phyloP scores from a whole-genome alignment of 106 monocot species.

The Allium sativum region DNA sequence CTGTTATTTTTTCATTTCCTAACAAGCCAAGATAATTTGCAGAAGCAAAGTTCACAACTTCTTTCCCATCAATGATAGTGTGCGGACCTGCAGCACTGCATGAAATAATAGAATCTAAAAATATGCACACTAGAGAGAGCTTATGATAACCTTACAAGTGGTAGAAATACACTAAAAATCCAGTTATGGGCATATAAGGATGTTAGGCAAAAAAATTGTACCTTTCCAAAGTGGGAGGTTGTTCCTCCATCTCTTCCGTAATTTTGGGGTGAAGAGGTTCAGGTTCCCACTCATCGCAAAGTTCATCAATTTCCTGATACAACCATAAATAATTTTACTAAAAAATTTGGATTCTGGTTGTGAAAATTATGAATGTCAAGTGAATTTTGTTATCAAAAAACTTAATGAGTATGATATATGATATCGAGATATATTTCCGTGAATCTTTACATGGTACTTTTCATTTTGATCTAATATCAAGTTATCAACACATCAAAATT shows the following conservation, averaged over 20 bases:
- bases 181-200: not conserved
- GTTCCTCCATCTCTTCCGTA: conserved; percentile 39
- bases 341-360: too few relatives aligned
- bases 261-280: conserved; percentile 76
- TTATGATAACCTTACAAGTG: too few relatives aligned
- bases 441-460: too few relatives aligned
- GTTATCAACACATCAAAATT: too few relatives aligned
- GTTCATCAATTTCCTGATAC: conserved; percentile 76
- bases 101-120: not conserved
- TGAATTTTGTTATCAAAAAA: too few relatives aligned
- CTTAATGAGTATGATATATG: too few relatives aligned
- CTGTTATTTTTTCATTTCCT: conserved; percentile 82
- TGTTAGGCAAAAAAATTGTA: conserved; percentile 1
- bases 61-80: conserved; percentile 73
- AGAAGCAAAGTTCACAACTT: conserved; percentile 93
- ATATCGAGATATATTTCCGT: too few relatives aligned
- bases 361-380: too few relatives aligned
- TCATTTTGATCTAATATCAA: too few relatives aligned
- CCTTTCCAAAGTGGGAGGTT: conserved; percentile 62
- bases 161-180: too few relatives aligned
- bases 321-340: too few relatives aligned
- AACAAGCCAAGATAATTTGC: conserved; percentile 97
- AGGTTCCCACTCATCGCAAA: conserved; percentile 80
- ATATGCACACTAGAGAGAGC: too few relatives aligned
- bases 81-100: conserved; percentile 90